A percentile compares a stretch with the other conserved stretches of the same genome.
These are phyloP conservation scores for Selenicereus undatus DNA, from an alignment of 148 eudicot genomes.

Conservation along the genomic window DNA sequence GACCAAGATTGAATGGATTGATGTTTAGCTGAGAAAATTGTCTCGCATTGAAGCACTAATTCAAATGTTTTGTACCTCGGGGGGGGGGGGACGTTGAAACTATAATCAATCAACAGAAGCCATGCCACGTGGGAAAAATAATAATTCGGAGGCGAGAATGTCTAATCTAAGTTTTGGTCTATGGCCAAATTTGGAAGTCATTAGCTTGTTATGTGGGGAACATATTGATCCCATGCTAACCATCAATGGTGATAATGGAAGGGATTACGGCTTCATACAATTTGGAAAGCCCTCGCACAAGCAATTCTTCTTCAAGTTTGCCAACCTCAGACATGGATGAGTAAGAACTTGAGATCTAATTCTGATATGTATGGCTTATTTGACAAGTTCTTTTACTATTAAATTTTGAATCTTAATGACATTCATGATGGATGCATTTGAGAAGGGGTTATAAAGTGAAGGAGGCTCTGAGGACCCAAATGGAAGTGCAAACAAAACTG, in stretches of 20 bases:
- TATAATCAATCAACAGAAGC: not conserved
- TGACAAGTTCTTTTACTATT: not conserved
- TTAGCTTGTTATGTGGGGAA: not conserved
- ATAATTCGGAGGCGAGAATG: not conserved
- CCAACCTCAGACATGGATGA: slow-evolving; percentile 64
- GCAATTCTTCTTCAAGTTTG: slow-evolving; percentile 60
- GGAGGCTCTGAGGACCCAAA: slow-evolving; percentile 80
- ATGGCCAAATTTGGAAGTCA: not conserved
- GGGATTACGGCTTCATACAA: slow-evolving; percentile 51
- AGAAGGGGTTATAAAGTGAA: slow-evolving; percentile 67
- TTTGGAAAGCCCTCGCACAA: slow-evolving; percentile 58
- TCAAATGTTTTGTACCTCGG: not conserved
- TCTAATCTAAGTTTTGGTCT: not conserved
- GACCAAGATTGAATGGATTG: not conserved
- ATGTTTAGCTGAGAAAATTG: slow-evolving; percentile 1
- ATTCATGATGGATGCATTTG: slow-evolving; percentile 15
- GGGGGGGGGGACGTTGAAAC: no score
- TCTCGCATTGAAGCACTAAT: not conserved
- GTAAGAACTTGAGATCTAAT: slow-evolving; percentile 38
- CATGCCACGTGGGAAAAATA: not conserved
- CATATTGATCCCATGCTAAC: slow-evolving; percentile 14
- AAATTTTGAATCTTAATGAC: not conserved
- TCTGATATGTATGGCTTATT: slow-evolving; percentile 1
- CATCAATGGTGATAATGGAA: slow-evolving; percentile 25
- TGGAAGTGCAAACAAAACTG: slow-evolving; percentile 81